Evolutionary conservation across 306 rosid genomes (phyloP), one percentile per base, ranked within the genome.

Genomic region (Cucurbita moschata): DNA sequence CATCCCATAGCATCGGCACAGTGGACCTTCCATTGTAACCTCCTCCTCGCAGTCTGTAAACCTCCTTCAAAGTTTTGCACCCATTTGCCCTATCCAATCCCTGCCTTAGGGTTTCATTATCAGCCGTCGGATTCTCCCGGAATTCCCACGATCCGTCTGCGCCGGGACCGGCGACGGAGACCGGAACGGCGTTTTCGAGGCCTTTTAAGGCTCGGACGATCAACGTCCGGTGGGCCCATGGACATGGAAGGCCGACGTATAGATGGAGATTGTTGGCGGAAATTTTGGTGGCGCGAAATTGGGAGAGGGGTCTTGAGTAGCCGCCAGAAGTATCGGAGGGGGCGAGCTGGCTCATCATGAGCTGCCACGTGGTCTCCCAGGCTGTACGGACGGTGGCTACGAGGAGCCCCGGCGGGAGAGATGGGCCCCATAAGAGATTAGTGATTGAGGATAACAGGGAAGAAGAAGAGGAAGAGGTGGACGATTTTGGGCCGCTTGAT

Each of bases 191-290:
- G 3, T 82, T 87, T 19, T 93, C 86, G 51, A 93, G 86, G 71
- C 98, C 97, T 62, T 88, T 90, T 7, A 90, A 85, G 1, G 89
- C 94, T 5, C 96, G 92, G 16, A 93, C 97, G 63, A 93, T 83
- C 49, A 90, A 92, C 6, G 95, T 81, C 23, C 97, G 88, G 88
- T 90, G 97, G 80, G 98, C 98, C 98, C 98, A 94, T 5, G 98
- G 96, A 74, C 98, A 94, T 0, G 98, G 86, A 43, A 93, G 88
- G 79, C 86, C 96, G 52, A 90, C 93, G 75, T 90, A 93, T 54
- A 93, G 91, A 70, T 90, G 96, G 23, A 93, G 89, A 3, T 65
- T 40, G 4, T 53, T 44, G 3, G 78, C 56, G n/a, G 86, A 55
- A 68, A 83, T 30, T 8, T 56, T 53, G 38, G 86, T 14, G 49